Base-by-base conservation (phyloP, 257 asterid species). In the Jasminum sambac region DNA sequence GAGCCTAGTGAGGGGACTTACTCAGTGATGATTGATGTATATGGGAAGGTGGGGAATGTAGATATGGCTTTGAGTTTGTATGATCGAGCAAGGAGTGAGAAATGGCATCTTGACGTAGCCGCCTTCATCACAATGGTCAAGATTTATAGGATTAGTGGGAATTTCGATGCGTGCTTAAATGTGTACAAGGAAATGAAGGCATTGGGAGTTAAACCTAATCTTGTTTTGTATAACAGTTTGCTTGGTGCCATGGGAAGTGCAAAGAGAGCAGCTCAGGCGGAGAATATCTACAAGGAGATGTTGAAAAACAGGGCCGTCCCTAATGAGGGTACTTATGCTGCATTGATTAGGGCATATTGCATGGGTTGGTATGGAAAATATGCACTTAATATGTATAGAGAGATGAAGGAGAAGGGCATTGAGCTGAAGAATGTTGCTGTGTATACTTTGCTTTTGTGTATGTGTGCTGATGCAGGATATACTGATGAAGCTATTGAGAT, bases 221-320 rank as follows among this genome's bases (percentile, higher is more conserved):
- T 89, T 71, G 39, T 81, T 23, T 85, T 88, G 64, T 95, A 86
- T 70, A 95, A 95, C 68, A 74, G 84, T 13, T 83, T 91, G 79
- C 70, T 95, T 88, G 97, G 87, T 82, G 99, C 92, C 24, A 95
- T 95, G 98, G 98, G 97, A 30, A 86, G 90, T 75, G 99, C 99
- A 37, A 95, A 77, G 85, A 88, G 98, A 80, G 97, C 98, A 0
- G 91, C 98, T 98, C 91, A 95, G 75, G 95, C 91, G 0, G 89
- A 95, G 65, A 81, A 43, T 37, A 86, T 95, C 41, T 89, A 86
- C 60, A 46, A 79, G 70, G 98, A 91, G 44, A 86, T 95, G 98
- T 30, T 84, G 68, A 78, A 52, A 43, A 86, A 73, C 55, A 93
- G 87, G 66, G 43, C 89, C 42, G 72, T 75, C 44, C 99, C 96